phyloP scores from a whole-genome alignment of 257 asterid species.

The Anisodus tanguticus region DNA sequence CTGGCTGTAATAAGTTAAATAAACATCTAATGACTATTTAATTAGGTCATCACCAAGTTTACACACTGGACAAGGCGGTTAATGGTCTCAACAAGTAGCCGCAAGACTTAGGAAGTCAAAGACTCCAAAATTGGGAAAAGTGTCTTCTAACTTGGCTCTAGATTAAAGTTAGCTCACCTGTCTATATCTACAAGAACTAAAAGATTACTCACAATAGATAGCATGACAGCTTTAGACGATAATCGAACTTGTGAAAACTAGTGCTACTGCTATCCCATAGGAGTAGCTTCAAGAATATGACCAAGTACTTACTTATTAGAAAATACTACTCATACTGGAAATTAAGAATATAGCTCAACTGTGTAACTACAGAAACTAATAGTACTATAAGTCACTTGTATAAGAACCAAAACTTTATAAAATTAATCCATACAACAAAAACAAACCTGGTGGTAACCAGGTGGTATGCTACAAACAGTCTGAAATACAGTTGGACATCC shows the following conservation, averaged over 20 bases:
- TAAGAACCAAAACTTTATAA: conserved; percentile 23
- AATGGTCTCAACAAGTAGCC: not conserved
- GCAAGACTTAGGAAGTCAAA: not conserved
- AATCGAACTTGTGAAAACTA: not conserved
- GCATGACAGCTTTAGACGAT: conserved; percentile 22
- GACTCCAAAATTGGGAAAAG: not conserved
- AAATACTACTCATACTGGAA: not conserved
- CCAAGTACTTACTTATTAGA: conserved; percentile 2
- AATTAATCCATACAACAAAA: conserved; percentile 29
- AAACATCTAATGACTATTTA: conserved; percentile 2
- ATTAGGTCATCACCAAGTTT: not conserved
- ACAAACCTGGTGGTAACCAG: conserved; percentile 85
- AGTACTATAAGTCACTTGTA: not conserved
- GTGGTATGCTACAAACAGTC: conserved; percentile 72
- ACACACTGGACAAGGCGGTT: not conserved
- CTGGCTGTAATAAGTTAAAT: not conserved
- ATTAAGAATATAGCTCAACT: not conserved
- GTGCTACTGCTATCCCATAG: not conserved
- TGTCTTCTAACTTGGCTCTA: not conserved
- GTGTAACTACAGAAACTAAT: not conserved
- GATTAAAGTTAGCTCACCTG: conserved; percentile 3
- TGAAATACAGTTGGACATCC: conserved; percentile 87
- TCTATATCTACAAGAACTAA: conserved; percentile 1
- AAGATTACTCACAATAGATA: conserved; percentile 2
- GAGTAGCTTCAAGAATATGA: not conserved